phyloP scores from a whole-genome alignment of 2,329 filamentous ascomycete genomes.

The Didymella pomorum region DNA sequence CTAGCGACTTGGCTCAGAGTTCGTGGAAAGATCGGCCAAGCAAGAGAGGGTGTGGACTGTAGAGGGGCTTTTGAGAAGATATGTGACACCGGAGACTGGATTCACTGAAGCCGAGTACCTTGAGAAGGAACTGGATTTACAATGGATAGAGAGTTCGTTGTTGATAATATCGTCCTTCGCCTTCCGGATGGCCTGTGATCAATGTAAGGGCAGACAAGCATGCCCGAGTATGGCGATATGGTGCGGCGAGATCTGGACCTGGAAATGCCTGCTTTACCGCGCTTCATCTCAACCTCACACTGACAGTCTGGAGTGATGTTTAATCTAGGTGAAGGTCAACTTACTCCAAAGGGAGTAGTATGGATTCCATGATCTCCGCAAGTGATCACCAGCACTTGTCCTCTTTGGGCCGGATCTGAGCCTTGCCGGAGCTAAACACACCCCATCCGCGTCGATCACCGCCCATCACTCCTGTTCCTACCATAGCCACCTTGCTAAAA shows the following conservation, averaged over 20 bases:
- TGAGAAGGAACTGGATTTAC: no score
- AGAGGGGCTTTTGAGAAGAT: not conserved
- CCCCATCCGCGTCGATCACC: slow-evolving; percentile 5
- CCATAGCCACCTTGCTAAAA: slow-evolving; percentile 3
- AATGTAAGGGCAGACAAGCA: no score
- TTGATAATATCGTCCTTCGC: no score
- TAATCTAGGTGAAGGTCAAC: not conserved
- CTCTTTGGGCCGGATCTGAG: slow-evolving; percentile 11
- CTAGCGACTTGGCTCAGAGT: no score
- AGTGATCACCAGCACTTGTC: slow-evolving; percentile 2
- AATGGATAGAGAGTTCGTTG: no score
- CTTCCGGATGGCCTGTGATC: no score
- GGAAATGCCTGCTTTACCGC: no score
- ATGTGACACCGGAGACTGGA: no score
- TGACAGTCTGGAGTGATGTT: not conserved
- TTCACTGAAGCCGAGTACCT: no score
- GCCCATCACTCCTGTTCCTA: slow-evolving; percentile 16
- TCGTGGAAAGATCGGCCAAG: not conserved
- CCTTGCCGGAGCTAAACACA: slow-evolving; percentile 3
- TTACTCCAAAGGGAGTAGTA: slow-evolving; percentile 13
- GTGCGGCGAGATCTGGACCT: no score
- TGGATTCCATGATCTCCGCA: not conserved
- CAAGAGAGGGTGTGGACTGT: not conserved
- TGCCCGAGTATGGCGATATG: no score
- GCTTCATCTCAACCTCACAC: no score